Percentiles rank a stretch among this genome's conserved stretches.
Conservation (phyloP, 176 grass and related monocot species). For the Carex kokanica region DNA sequence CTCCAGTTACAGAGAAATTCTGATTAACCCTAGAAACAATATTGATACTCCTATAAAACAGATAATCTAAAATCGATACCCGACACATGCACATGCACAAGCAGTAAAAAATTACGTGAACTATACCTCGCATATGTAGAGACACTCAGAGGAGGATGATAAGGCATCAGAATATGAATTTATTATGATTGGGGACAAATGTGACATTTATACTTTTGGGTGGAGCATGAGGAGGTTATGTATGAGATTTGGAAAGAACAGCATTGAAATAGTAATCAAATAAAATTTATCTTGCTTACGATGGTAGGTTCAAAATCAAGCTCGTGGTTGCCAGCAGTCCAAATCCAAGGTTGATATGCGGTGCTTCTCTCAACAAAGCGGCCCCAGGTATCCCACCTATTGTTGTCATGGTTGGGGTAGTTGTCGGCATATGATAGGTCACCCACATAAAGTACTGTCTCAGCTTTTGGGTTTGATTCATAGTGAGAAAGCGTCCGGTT, state of each 20-base stretch:
- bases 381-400: constrained; percentile 93
- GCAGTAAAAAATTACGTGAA: background rate
- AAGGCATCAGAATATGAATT: background rate
- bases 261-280: background rate
- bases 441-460: constrained; percentile 72
- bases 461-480: constrained; percentile 53
- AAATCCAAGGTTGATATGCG: constrained; percentile 96
- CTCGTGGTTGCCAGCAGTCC: constrained; percentile 91
- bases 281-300: constrained; percentile 38
- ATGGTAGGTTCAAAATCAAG: constrained; percentile 76
- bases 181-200: background rate
- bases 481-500: constrained; percentile 79
- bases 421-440: constrained; percentile 90
- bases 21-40: background rate
- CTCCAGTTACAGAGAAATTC: background rate
- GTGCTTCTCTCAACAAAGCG: constrained; percentile 79
- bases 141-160: background rate
- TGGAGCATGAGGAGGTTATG: background rate
- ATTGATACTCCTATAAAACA: background rate
- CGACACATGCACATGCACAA: background rate
- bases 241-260: background rate
- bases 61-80: background rate
- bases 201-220: background rate
- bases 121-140: background rate
- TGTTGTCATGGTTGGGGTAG: constrained; percentile 75